A percentile compares a stretch with the other conserved stretches of the same genome.
phyloP scores from a whole-genome alignment of 108 stramenopile species.

The Cyclostephanos invisitatus region DNA sequence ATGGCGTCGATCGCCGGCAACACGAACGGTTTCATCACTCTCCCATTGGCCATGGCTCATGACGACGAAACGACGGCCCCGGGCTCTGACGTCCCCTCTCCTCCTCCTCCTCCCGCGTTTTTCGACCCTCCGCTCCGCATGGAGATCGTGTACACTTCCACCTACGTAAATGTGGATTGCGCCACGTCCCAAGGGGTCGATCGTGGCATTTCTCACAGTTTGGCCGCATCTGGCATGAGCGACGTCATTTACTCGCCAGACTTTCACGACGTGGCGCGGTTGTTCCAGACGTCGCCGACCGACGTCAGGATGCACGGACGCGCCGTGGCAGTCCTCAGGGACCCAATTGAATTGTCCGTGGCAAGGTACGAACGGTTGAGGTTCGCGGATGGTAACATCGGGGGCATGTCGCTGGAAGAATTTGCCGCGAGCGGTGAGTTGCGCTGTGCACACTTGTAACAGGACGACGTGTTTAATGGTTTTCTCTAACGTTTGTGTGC shows the following conservation, averaged over 20 bases:
- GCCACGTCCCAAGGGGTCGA: constrained; percentile 23
- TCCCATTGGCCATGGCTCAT: background rate
- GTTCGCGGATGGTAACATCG: constrained; percentile 13
- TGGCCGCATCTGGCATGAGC: constrained; percentile 24
- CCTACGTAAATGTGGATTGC: constrained; percentile 36
- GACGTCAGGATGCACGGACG: constrained; percentile 17
- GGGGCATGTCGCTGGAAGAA: constrained; percentile 26
- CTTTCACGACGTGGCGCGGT: constrained; percentile 10
- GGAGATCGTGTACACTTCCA: constrained; percentile 17
- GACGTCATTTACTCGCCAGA: constrained; percentile 24
- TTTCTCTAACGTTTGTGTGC: background rate
- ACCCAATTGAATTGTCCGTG: constrained; percentile 31
- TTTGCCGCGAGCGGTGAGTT: constrained; percentile 31
- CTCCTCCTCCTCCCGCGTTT: background rate
- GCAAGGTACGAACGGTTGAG: constrained; percentile 27
- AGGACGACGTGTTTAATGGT: too few relatives aligned
- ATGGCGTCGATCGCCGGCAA: background rate
- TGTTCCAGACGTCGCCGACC: background rate
- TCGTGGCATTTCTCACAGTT: constrained; percentile 18
- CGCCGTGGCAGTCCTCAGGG: constrained; percentile 24
- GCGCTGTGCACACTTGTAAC: background rate
- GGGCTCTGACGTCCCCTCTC: too few relatives aligned
- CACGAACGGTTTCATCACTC: background rate
- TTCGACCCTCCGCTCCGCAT: constrained; percentile 29
- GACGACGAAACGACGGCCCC: background rate